Evolutionary conservation across 345 rosid species (phyloP), one percentile per base, ranked within the genome.

Genomic region (Brassica rapa): DNA sequence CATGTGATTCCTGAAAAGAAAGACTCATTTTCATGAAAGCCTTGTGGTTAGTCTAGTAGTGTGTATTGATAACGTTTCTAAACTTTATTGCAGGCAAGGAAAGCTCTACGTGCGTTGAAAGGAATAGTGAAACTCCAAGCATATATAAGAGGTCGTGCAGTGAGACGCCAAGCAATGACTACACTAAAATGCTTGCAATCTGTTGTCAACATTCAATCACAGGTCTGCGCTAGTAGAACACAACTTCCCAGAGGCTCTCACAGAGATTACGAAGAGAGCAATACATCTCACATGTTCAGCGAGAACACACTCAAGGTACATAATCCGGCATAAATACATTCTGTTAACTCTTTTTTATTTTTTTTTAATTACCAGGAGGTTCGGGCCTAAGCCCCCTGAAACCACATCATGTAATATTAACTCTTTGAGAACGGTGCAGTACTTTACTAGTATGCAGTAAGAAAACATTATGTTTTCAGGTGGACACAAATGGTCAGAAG

Each of bases 51-150:
- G 15, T 43, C n/a, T 43, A 32, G 35, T 32, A 29, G 35, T 8
- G 53, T 12, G 16, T 12, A 16, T 0, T 14, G 71, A 37, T 68
- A 32, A 51, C 10, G 27, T 25, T 60, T 56, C 67, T 12, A 41
- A 81, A 35, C 33, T 61, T 46, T 46, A 19, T 68, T 83, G 78
- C 74, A 94, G 98, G 97, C 98, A 55, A 89, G 90, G 84, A 90
- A 92, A 84, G 98, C 98, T 49, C 78, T 89, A 82, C 82, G 89
- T 75, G 98, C 98, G 11, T 62, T 94, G 80, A 94, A 88, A 81
- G 98, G 98, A 23, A 94, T 94, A 77, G 97, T 90, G 72, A 89
- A 73, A 87, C 97, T 94, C 21, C 98, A 94, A 82, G 97, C 98
- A 4, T 85, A 92, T 64, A 89, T 94, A 19, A 84, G 97, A 63